These are phyloP conservation scores for Pittosporum tobira DNA, from an alignment of 129 eudicot species.

Conservation along the genomic window DNA sequence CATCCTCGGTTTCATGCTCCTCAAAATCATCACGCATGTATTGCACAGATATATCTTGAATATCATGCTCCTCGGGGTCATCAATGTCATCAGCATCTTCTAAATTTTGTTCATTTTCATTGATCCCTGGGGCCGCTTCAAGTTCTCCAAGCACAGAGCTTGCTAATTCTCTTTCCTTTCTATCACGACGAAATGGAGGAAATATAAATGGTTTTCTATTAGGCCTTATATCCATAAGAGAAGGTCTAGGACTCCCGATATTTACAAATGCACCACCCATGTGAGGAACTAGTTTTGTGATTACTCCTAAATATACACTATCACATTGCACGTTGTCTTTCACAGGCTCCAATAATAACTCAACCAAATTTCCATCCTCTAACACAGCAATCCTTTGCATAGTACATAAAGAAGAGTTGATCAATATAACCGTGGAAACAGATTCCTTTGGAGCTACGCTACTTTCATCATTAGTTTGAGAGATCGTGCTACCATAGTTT, in stretches of 20 bases:
- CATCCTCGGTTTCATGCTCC: slow-evolving; percentile 47
- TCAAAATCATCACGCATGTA: slow-evolving; percentile 39
- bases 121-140: slow-evolving; percentile 30
- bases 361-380: slow-evolving; percentile 84
- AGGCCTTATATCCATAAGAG: slow-evolving; percentile 60
- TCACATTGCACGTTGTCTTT: slow-evolving; percentile 84
- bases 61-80: slow-evolving; percentile 31
- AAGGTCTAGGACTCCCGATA: slow-evolving; percentile 66
- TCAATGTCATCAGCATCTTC: slow-evolving; percentile 36
- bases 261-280: slow-evolving; percentile 96
- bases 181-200: slow-evolving; percentile 45
- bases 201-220: slow-evolving; percentile 59
- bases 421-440: slow-evolving; percentile 56
- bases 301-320: slow-evolving; percentile 84
- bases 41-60: slow-evolving; percentile 31
- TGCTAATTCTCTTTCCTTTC: slow-evolving; percentile 31
- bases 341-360: slow-evolving; percentile 82
- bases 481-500: neutral
- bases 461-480: slow-evolving; percentile 33
- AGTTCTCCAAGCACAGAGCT: slow-evolving; percentile 29
- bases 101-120: slow-evolving; percentile 24
- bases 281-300: slow-evolving; percentile 73
- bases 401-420: slow-evolving; percentile 83
- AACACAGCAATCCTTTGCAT: slow-evolving; percentile 94
- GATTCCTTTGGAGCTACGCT: slow-evolving; percentile 27